These are phyloP conservation scores for Clavispora carvajalis DNA, from an alignment of 805 yeast genomes.

Conservation along the genomic window DNA sequence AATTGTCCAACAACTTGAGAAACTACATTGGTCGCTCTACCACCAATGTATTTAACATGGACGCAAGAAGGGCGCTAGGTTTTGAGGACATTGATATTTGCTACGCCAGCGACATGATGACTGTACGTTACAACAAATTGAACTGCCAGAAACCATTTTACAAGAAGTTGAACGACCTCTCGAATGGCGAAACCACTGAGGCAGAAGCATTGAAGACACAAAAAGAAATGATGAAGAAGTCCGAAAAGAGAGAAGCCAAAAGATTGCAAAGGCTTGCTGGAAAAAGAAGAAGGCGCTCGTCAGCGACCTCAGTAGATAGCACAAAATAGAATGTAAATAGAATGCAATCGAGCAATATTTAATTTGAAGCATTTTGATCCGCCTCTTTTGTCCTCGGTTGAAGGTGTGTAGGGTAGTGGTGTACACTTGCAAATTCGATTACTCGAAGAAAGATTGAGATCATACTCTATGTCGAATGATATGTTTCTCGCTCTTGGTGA, in stretches of 20 bases:
- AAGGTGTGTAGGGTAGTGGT: too few species aligned
- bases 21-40: conserved; percentile 22
- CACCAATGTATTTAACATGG: conserved; percentile 23
- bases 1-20: conserved; percentile 19
- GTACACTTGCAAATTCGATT: too few species aligned
- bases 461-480: too few species aligned
- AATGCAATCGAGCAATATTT: not conserved
- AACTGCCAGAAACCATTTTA: conserved; percentile 23
- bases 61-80: conserved; percentile 2
- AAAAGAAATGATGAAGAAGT: conserved; percentile 20
- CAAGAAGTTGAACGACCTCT: conserved; percentile 22
- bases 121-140: conserved; percentile 22
- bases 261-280: conserved; percentile 23
- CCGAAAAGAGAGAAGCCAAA: conserved; percentile 33
- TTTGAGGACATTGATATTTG: conserved; percentile 33
- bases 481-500: too few species aligned
- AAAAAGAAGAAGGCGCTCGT: conserved; percentile 1
- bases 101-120: conserved; percentile 39
- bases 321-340: conserved; percentile 1
- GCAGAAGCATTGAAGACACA: conserved; percentile 20
- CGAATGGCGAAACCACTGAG: conserved; percentile 9
- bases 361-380: too few species aligned
- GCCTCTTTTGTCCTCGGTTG: too few species aligned
- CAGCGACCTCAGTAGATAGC: not conserved
- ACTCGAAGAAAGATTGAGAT: too few species aligned